phyloP scores from a whole-genome alignment of 345 rosid species.

The Kandelia obovata region DNA sequence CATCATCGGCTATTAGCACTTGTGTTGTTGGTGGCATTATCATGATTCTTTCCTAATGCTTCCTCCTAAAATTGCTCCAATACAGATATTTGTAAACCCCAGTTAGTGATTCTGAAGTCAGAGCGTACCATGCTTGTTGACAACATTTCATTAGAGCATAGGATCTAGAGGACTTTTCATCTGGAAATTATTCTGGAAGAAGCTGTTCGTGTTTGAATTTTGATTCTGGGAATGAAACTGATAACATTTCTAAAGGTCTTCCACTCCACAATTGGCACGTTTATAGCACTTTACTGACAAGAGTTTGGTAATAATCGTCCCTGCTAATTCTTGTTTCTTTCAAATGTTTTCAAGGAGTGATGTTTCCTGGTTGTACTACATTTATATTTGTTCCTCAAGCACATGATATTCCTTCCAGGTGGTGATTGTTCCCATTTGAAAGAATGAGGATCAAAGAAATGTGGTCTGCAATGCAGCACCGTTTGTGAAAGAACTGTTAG shows the following conservation, averaged over 20 bases:
- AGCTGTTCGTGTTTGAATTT: too few relatives aligned
- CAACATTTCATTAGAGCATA: too few relatives aligned
- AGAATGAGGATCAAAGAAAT: slow-evolving; percentile 64
- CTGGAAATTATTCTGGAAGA: too few relatives aligned
- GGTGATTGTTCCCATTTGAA: slow-evolving; percentile 86
- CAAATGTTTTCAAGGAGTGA: background rate
- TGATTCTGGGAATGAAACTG: too few relatives aligned
- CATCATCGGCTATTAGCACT: slow-evolving; percentile 96
- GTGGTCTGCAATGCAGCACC: slow-evolving; percentile 67
- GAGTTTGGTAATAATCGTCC: slow-evolving; percentile 52
- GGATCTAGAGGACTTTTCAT: too few relatives aligned
- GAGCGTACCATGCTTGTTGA: too few relatives aligned
- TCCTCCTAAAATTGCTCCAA: slow-evolving; percentile 85
- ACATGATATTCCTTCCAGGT: slow-evolving; percentile 38
- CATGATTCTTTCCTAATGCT: slow-evolving; percentile 88
- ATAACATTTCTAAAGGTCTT: too few relatives aligned
- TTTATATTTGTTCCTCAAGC: background rate
- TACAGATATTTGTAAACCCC: slow-evolving; percentile 44
- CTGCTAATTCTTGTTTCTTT: background rate
- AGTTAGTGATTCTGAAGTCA: too few relatives aligned
- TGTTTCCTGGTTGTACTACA: background rate
- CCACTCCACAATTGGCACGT: too few relatives aligned
- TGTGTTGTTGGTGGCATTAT: slow-evolving; percentile 93
- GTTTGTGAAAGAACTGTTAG: slow-evolving; percentile 56
- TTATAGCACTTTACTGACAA: slow-evolving; percentile 42